Evolutionary conservation across 352 stramenopile genomes (phyloP), one percentile per base, ranked within the genome.

Genomic region (Phytopythium boreale): DNA sequence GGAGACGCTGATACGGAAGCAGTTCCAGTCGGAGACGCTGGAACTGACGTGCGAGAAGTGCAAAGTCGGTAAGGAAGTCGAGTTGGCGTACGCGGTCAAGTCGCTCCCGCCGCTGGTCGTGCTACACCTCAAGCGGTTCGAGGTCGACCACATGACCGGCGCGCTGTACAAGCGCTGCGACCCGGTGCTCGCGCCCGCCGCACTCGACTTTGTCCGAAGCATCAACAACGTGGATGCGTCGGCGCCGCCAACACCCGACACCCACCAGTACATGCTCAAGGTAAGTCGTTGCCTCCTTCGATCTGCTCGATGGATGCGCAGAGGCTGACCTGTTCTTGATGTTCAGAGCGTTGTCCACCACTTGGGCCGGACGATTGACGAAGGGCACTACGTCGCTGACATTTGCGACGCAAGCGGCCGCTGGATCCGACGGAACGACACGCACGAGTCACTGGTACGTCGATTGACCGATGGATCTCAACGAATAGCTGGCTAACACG

Each of bases 31-130:
- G 0, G 82, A 92, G 62, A 72, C 79, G 1, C 72, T 96, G 2
- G 83, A 96, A 39, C 71, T 96, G 37, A 90, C 75, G 22, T 96
- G 88, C 24, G 88, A 96, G 63, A 91, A 95, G 57, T 96, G 88
- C 75, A 84, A 81, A 57, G 70, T 70, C 11, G 88, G 88, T 5
- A 81, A 82, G 7, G 73, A 90, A 66, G 88, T 84, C 2, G 77
- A 75, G 9, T 76, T 79, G 10, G 76, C 67, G 22, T 92, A 92
- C 39, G 63, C 76, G 19, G 75, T 94, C 17, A 87, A 90, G 36
- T 85, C 77, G 26, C 60, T 94, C 17, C 88, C 88, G 17, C 77
- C 75, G 1, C 71, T 95, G 27, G 65, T 96, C 4, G 82, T 94
- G 20, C 77, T 95, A 14, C 88, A 96, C 44, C 46, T 96, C 37